These are phyloP conservation scores for Syncephalastrum sp. DNA, from an alignment of 371 early-diverging fungal genomes.

Conservation along the genomic window DNA sequence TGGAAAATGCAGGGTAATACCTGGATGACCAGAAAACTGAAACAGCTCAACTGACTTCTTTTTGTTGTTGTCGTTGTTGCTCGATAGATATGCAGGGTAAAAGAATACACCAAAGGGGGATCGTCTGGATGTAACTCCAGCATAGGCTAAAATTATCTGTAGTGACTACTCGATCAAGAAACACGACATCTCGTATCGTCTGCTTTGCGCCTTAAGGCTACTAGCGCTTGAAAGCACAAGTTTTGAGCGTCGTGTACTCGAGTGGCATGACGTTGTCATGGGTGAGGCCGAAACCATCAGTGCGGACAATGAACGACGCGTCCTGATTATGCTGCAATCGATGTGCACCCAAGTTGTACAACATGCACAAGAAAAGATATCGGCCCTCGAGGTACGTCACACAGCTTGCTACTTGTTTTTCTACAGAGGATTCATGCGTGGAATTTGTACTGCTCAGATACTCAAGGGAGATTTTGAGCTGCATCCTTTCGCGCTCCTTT, in stretches of 20 bases:
- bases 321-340: slow-evolving; percentile 35
- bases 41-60: background rate
- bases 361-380: slow-evolving; percentile 15
- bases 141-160: background rate
- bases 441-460: background rate
- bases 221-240: slow-evolving; percentile 34
- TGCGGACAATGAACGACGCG: slow-evolving; percentile 48
- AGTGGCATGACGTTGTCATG: slow-evolving; percentile 58
- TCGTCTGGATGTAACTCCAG: too few relatives aligned
- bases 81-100: slow-evolving; percentile 25
- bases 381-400: slow-evolving; percentile 18
- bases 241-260: slow-evolving; percentile 34
- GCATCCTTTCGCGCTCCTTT: slow-evolving; percentile 21
- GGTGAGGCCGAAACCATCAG: slow-evolving; percentile 54
- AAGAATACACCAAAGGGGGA: background rate
- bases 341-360: slow-evolving; percentile 23
- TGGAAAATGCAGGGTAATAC: slow-evolving; percentile 52
- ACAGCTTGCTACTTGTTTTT: background rate
- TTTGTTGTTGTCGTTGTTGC: background rate
- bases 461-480: background rate
- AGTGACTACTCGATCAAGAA: slow-evolving; percentile 56
- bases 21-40: background rate
- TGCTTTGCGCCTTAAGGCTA: slow-evolving; percentile 48
- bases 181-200: slow-evolving; percentile 52
- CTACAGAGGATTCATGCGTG: background rate